These are phyloP conservation scores for Fusarium aywerte DNA, from an alignment of 2,329 filamentous ascomycete genomes.

Conservation along the genomic window DNA sequence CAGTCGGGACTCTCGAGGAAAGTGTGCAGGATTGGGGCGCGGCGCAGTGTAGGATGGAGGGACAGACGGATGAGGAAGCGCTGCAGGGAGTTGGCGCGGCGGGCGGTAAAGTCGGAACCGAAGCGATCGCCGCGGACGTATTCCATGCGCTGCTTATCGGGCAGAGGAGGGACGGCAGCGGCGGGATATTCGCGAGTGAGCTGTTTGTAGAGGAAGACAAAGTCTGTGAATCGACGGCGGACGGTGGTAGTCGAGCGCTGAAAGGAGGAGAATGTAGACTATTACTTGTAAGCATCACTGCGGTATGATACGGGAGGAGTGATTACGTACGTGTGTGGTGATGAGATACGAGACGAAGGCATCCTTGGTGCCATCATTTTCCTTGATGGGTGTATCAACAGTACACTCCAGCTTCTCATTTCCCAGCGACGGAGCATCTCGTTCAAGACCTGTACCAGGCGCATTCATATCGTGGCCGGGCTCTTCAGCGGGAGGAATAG, in stretches of 20 bases:
- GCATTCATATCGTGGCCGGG: conserved; percentile 54
- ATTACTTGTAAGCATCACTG: conserved; percentile 6
- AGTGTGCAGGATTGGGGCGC: conserved; percentile 82
- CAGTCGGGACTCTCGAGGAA: conserved; percentile 95
- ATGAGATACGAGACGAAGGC: conserved; percentile 96
- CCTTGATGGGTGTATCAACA: conserved; percentile 87
- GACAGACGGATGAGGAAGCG: conserved; percentile 89
- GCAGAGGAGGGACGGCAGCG: conserved; percentile 91
- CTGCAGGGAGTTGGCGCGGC: conserved; percentile 88
- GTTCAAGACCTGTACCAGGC: conserved; percentile 60
- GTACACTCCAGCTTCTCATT: conserved; percentile 83
- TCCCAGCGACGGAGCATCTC: conserved; percentile 71
- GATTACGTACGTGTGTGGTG: conserved; percentile 77
- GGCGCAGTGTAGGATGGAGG: conserved; percentile 87
- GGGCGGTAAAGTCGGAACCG: conserved; percentile 88
- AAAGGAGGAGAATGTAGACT: conserved; percentile 96
- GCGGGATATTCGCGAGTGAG: conserved; percentile 88
- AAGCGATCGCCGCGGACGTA: conserved; percentile 98
- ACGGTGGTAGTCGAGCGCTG: conserved; percentile 82
- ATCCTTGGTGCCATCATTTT: conserved; percentile 96
- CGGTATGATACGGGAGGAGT: background rate
- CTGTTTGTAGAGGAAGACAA: conserved; percentile 94
- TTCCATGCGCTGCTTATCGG: conserved; percentile 99
- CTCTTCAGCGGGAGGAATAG: conserved; percentile 41
- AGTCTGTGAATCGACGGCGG: conserved; percentile 95